Conservation (phyloP, 257 asterid species). For the Solanum acaule region DNA sequence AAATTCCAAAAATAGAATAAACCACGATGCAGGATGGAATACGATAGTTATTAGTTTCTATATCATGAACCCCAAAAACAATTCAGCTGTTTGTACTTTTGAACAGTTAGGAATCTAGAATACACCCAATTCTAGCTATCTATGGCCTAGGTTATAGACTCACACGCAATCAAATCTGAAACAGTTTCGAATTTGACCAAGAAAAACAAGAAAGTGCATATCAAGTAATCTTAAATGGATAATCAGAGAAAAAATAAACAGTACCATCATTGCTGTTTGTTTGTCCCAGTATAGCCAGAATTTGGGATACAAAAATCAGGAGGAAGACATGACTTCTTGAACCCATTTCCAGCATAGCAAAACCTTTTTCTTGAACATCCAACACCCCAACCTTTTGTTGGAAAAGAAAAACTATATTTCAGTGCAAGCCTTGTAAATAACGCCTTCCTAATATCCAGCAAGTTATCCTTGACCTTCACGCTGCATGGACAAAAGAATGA, state of each 20-base stretch:
- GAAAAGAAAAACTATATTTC: neutral
- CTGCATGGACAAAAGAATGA: neutral
- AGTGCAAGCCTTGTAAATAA: neutral
- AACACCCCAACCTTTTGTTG: neutral
- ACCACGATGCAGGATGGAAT: neutral
- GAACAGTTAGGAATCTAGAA: neutral
- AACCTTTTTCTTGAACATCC: neutral
- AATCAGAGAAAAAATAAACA: conserved; percentile 2
- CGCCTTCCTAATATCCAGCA: neutral
- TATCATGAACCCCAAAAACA: neutral
- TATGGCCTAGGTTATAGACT: neutral
- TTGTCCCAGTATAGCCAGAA: conserved; percentile 19
- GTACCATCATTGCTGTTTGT: conserved; percentile 52
- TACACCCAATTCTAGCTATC: neutral
- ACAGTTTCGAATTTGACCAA: neutral
- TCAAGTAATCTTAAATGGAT: neutral
- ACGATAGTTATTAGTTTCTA: neutral
- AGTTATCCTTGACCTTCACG: neutral
- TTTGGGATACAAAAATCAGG: conserved; percentile 26
- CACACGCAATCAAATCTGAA: neutral
- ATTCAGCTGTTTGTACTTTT: neutral
- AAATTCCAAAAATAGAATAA: neutral
- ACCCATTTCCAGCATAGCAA: conserved; percentile 29
- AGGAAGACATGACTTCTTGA: conserved; percentile 13
- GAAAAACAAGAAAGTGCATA: neutral